These are phyloP conservation scores for Hygrophorus pudorinus DNA, from an alignment of 768 basidiomycete genomes.

Conservation along the genomic window DNA sequence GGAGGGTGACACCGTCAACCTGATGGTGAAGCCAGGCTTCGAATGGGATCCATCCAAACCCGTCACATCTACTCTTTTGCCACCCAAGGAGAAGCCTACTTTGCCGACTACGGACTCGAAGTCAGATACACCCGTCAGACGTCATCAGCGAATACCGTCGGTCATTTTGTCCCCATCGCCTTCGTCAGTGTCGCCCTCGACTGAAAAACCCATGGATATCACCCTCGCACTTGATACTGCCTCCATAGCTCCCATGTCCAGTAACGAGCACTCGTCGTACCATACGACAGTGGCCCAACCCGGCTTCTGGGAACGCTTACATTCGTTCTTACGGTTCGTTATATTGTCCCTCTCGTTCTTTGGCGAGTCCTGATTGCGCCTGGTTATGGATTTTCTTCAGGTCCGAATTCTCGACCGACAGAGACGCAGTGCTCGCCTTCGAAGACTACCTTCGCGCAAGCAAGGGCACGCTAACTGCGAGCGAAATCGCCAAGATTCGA, in stretches of 20 bases:
- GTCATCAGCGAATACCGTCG: constrained; percentile 64
- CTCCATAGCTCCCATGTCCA: constrained; percentile 26
- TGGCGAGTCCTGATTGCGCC: not conserved
- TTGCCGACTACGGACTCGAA: constrained; percentile 7
- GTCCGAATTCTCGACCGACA: constrained; percentile 48
- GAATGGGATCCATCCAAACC: constrained; percentile 49
- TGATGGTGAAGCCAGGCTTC: constrained; percentile 76
- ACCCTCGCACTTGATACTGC: constrained; percentile 59
- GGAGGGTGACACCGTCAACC: constrained; percentile 72
- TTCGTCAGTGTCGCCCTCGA: constrained; percentile 28
- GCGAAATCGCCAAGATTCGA: constrained; percentile 86
- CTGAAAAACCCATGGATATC: constrained; percentile 49
- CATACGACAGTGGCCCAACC: constrained; percentile 66
- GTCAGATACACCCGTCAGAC: constrained; percentile 21
- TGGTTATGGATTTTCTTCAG: constrained; percentile 23
- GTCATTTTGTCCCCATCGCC: constrained; percentile 74
- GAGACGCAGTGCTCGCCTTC: constrained; percentile 65
- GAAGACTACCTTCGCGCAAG: constrained; percentile 80
- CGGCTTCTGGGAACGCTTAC: constrained; percentile 68
- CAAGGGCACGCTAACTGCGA: constrained; percentile 71
- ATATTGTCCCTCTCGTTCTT: not conserved
- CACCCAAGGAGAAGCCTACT: not conserved
- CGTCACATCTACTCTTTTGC: constrained; percentile 13
- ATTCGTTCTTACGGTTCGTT: constrained; percentile 48
- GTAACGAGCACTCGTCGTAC: constrained; percentile 44